Percentiles rank a stretch among this genome's conserved stretches.
Evolutionary conservation across 805 yeast species (phyloP).

Genomic region (Maudiozyma serrabonitensis): DNA sequence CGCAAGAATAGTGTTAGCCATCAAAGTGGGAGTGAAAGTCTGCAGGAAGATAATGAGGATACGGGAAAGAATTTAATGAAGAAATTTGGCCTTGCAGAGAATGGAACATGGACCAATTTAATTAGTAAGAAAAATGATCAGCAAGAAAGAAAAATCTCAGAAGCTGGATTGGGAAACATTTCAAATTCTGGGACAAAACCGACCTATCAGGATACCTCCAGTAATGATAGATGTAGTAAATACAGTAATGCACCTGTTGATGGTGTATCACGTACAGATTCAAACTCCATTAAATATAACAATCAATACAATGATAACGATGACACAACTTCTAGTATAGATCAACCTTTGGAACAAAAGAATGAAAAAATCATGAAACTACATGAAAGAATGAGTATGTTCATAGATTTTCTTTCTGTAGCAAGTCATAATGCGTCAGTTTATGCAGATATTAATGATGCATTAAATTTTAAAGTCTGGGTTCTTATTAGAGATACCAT

Average conservation of each 20-base stretch:
- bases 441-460: conserved; percentile 24
- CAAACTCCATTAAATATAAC: not conserved
- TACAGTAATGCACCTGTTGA: not conserved
- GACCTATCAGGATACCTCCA: not conserved
- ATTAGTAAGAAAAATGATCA: conserved; percentile 12
- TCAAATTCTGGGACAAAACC: not conserved
- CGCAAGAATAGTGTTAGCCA: not conserved
- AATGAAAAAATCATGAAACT: not conserved
- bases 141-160: conserved; percentile 3
- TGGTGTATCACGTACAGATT: not conserved
- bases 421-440: conserved; percentile 27
- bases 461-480: conserved; percentile 27
- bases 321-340: not conserved
- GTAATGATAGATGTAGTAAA: not conserved
- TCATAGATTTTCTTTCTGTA: conserved; percentile 21
- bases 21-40: not conserved
- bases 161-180: not conserved
- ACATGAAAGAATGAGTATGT: conserved; percentile 12
- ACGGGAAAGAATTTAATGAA: conserved; percentile 19
- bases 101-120: conserved; percentile 27
- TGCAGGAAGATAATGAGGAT: conserved; percentile 11
- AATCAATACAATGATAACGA: not conserved
- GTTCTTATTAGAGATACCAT: conserved; percentile 26
- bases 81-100: conserved; percentile 24
- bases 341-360: not conserved